Percentiles rank a stretch among this genome's conserved stretches.
These are phyloP conservation scores for Fusarium vanettenii DNA, from an alignment of 2,329 filamentous ascomycete genomes.

Conservation along the genomic window DNA sequence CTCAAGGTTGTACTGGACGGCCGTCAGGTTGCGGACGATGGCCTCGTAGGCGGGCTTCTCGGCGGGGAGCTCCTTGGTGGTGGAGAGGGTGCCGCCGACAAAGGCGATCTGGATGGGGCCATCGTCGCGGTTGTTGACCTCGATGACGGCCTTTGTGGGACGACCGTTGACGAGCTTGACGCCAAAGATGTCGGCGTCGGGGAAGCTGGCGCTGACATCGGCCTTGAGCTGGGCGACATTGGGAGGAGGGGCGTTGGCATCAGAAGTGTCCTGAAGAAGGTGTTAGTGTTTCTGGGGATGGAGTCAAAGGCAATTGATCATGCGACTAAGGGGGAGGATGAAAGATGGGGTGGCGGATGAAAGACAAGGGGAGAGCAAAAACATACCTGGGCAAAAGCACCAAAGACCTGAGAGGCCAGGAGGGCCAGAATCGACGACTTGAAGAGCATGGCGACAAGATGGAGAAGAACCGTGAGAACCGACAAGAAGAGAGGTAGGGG, in stretches of 20 bases:
- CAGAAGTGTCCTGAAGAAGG: slow-evolving; percentile 23
- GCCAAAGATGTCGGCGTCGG: slow-evolving; percentile 86
- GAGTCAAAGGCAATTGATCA: neutral
- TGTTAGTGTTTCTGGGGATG: neutral
- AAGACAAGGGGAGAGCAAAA: slow-evolving; percentile 31
- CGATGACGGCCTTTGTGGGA: slow-evolving; percentile 83
- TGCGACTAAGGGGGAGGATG: slow-evolving; percentile 5
- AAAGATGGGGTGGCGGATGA: neutral
- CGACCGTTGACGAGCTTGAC: slow-evolving; percentile 95
- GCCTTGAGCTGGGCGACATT: slow-evolving; percentile 62
- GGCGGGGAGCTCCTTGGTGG: slow-evolving; percentile 63
- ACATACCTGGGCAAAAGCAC: slow-evolving; percentile 72
- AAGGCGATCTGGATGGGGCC: slow-evolving; percentile 80
- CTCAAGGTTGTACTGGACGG: slow-evolving; percentile 76
- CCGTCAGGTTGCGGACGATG: slow-evolving; percentile 87
- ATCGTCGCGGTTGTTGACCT: slow-evolving; percentile 86
- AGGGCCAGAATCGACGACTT: slow-evolving; percentile 78
- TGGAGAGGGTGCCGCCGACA: slow-evolving; percentile 79
- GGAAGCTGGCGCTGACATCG: slow-evolving; percentile 71
- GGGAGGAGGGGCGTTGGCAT: slow-evolving; percentile 35
- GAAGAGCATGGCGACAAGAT: slow-evolving; percentile 71
- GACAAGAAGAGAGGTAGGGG: slow-evolving; percentile 3
- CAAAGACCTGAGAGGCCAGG: slow-evolving; percentile 75
- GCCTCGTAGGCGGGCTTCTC: slow-evolving; percentile 57
- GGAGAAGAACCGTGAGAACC: slow-evolving; percentile 5